Evolutionary conservation across 345 rosid species (phyloP), one percentile per base, ranked within the genome.

Genomic region (Corchorus olitorius): DNA sequence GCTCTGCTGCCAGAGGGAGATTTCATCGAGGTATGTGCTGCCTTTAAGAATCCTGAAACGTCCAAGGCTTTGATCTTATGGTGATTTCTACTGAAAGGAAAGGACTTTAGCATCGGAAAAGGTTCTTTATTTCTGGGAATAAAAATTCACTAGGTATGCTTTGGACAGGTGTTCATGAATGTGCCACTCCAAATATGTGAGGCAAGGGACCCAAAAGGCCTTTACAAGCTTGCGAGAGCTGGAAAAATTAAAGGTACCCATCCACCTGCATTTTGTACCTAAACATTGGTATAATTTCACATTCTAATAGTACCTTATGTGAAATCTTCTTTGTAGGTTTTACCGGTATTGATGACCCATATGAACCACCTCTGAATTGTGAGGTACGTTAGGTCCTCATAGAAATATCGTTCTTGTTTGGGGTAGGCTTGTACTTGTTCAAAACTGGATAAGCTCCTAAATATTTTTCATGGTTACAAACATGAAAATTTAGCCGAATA

Each of bases 191-290:
- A 84, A 16, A 85, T 90, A 77, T 93, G 97, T 37, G 98, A 93
- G 85, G 87, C 86, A 4, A 91, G 97, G 75, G 97, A 93, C 77
- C 92, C 98, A 5, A 93, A 93, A 86, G 97, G 97, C 76, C 81
- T 93, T 4, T 93, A 93, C 89, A 91, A 90, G 87, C 93, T 93
- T 75, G 98, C 97, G 52, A 88, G 98, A 62, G 92, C 97, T 0
- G 98, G 98, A 77, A 93, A 90, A 80, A 89, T 93, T 77, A 91
- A 88, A 86, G 93, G 97, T 89, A 84, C 45, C 3, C 65, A 41
- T 60, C 10, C 27, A 61, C 15, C 70, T 35, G 70, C 4, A 48
- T 65, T 74, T 79, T 14, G 53, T 67, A 76, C 62, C 52, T 72
- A 11, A 75, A 33, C 15, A 69, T 41, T n/a, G 55, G 58, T 43